Percentiles rank a stretch among this genome's conserved stretches.
phyloP scores from a whole-genome alignment of 1,284 basidiomycete species.

The Naganishia sp. region DNA sequence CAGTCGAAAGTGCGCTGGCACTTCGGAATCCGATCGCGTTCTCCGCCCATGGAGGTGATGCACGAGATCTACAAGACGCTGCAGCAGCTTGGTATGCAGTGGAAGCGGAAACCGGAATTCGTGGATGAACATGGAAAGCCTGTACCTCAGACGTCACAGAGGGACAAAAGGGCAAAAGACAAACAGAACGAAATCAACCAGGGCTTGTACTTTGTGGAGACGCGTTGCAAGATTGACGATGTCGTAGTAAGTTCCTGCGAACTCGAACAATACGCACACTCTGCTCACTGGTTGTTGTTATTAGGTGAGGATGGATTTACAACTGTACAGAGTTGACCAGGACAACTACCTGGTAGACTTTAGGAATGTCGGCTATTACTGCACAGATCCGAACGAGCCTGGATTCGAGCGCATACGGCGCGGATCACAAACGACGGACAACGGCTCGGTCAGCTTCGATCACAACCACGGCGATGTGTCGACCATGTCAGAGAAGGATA shows the following conservation, averaged over 20 bases:
- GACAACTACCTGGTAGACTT: constrained; percentile 98
- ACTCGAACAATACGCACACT: neutral
- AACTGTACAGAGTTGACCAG: constrained; percentile 92
- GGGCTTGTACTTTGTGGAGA: constrained; percentile 90
- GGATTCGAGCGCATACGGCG: constrained; percentile 68
- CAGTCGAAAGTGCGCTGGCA: constrained; percentile 78
- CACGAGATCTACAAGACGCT: constrained; percentile 95
- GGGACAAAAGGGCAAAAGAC: constrained; percentile 49
- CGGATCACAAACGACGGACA: constrained; percentile 52
- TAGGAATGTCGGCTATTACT: constrained; percentile 90
- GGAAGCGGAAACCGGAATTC: constrained; percentile 64
- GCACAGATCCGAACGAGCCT: constrained; percentile 55
- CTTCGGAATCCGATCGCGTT: constrained; percentile 92
- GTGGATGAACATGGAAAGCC: constrained; percentile 67
- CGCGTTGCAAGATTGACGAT: constrained; percentile 81
- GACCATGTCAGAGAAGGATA: constrained; percentile 13
- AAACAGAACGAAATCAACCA: constrained; percentile 56
- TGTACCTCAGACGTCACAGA: constrained; percentile 45
- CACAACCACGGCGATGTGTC: constrained; percentile 18
- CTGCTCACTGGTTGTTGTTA: neutral
- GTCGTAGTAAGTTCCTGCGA: constrained; percentile 70
- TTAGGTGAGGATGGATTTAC: constrained; percentile 92
- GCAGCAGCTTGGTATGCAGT: constrained; percentile 93
- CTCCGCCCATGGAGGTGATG: constrained; percentile 99
- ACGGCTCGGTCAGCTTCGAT: constrained; percentile 45